Evolutionary conservation across 371 early-diverging fungal species (phyloP), one percentile per base, ranked within the genome.

Genomic region (Rhizopus delemar): DNA sequence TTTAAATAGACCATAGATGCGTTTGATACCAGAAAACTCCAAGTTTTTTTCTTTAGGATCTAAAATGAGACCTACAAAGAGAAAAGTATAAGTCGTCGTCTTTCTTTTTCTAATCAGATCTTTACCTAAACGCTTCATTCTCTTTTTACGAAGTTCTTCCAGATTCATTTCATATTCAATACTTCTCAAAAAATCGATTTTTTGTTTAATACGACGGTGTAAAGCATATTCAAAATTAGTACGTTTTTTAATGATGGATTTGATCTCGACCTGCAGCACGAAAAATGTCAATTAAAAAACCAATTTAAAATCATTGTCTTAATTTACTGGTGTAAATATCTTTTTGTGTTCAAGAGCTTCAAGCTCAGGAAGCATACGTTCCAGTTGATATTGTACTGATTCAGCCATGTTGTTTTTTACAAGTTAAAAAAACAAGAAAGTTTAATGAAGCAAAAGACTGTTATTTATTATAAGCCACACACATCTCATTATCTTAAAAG

Each of bases 151-250:
- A 54, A 95, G 74, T 31, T 84, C 71, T 49, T 96, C 95, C 36
- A 96, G 80, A 66, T 92, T 93, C 77, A 88, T 90, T 68, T 98
- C 98, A 75, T 93, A 98, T 59, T 93, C 93, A 52, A 96, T 93
- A 74, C 93, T 93, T 34, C 92, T 85, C 33, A 96, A 74, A 67
- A 83, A 98, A 57, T 96, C 96, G 11, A 85, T 82, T 53, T 90
- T 84, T 51, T 87, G 81, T 31, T 83, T 63, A 43, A 87, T 84
- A 56, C 93, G 87, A 36, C 95, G 83, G 61, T 90, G 86, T 50
- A 96, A 71, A 8, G 90, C 81, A 65, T 94, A 95, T 71, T 96
- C 97, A 57, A 91, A 91, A 53, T 87, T 85, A 29, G 92, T 90
- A 41, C 97, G 86, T 71, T 88, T 89, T 68, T 95, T 93, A 39